A percentile compares a stretch with the other conserved stretches of the same genome.
Evolutionary conservation across 2,329 filamentous ascomycete genomes (phyloP).

Genomic region (Neophaeococcomyces mojaviensis): DNA sequence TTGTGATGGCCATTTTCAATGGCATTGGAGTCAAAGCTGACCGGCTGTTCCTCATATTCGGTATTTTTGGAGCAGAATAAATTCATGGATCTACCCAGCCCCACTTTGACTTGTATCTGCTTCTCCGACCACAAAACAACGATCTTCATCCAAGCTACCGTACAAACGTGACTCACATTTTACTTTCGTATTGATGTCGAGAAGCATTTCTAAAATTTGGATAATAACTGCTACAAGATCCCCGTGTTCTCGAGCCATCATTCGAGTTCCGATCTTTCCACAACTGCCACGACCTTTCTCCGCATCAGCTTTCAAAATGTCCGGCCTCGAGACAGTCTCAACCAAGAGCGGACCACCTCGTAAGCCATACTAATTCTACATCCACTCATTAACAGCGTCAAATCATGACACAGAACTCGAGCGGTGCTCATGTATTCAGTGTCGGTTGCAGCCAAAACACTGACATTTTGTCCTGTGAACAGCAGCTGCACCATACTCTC

Average conservation of each 20-base stretch:
- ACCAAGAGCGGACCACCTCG: constrained; percentile 3
- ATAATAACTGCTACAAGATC: no score
- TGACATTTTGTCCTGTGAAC: not conserved
- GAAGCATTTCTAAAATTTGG: no score
- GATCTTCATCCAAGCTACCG: no score
- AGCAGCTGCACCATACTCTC: constrained; percentile 31
- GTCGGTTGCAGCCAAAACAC: no score
- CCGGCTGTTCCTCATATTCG: constrained; percentile 5
- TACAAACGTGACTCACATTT: no score
- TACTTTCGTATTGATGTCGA: not conserved
- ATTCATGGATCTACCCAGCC: constrained; percentile 33
- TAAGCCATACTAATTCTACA: constrained; percentile 6
- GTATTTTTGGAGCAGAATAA: not conserved
- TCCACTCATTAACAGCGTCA: no score
- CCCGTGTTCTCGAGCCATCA: not conserved
- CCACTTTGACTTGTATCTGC: constrained; percentile 40
- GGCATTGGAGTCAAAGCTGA: not conserved
- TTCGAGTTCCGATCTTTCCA: not conserved
- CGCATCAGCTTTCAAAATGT: constrained; percentile 1
- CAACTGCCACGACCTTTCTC: not conserved
- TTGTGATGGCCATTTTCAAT: constrained; percentile 22
- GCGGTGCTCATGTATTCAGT: not conserved
- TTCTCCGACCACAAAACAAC: not conserved
- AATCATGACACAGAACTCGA: no score
- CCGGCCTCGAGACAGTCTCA: constrained; percentile 3